Evolutionary conservation across 495 filamentous ascomycete species (phyloP).

Genomic region (Penicillium flavigenum): DNA sequence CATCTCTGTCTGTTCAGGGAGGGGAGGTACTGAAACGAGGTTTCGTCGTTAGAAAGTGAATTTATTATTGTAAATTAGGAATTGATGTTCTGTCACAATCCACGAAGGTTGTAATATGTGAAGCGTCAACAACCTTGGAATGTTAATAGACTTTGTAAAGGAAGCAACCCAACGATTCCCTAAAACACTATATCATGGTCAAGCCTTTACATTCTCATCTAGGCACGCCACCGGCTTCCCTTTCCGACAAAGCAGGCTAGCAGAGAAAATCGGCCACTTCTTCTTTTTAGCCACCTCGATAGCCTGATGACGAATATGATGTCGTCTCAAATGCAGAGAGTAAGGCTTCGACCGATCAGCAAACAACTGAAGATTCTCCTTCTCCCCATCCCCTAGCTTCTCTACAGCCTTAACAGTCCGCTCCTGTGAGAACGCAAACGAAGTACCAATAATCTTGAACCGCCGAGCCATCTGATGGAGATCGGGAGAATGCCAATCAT

Average conservation of each 20-base stretch:
- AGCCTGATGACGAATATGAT: conserved; percentile 27
- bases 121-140: too few relatives aligned
- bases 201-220: neutral
- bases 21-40: too few relatives aligned
- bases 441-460: conserved; percentile 34
- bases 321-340: conserved; percentile 20
- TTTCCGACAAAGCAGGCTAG: conserved; percentile 21
- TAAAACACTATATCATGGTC: too few relatives aligned
- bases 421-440: conserved; percentile 29
- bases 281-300: conserved; percentile 23
- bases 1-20: too few relatives aligned
- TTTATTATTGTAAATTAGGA: too few relatives aligned
- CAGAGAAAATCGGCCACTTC: conserved; percentile 17
- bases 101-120: too few relatives aligned
- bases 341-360: conserved; percentile 29
- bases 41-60: too few relatives aligned
- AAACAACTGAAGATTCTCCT: conserved; percentile 22
- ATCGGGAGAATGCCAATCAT: conserved; percentile 31
- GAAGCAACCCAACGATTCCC: too few relatives aligned
- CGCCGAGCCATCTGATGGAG: conserved; percentile 26
- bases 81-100: too few relatives aligned
- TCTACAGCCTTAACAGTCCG: conserved; percentile 19
- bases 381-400: conserved; percentile 10
- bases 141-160: too few relatives aligned
- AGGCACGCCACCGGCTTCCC: conserved; percentile 15